Conservation (phyloP, 352 stramenopile species). For the Pythium periplocum region DNA sequence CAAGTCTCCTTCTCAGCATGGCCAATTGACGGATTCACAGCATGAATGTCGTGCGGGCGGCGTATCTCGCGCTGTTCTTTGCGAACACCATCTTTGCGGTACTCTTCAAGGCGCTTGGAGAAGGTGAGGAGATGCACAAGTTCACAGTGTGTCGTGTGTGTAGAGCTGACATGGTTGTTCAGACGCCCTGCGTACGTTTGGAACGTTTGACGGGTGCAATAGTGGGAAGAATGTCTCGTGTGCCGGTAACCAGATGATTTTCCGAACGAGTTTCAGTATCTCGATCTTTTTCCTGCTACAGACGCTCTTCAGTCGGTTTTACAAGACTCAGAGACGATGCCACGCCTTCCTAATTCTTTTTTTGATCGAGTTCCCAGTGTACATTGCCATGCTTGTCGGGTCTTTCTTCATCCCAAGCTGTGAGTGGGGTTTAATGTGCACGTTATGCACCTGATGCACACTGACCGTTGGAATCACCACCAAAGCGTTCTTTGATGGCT, state of each 20-base stretch:
- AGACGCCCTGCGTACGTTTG: constrained; percentile 36
- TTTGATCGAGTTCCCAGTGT: constrained; percentile 38
- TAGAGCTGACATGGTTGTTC: constrained; percentile 1
- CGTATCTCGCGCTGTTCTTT: constrained; percentile 70
- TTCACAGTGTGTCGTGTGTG: background rate
- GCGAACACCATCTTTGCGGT: constrained; percentile 62
- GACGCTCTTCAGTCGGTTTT: constrained; percentile 44
- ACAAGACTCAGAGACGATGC: constrained; percentile 15
- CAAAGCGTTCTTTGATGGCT: constrained; percentile 62
- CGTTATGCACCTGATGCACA: background rate
- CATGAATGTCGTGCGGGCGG: constrained; percentile 34
- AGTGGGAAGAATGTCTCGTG: constrained; percentile 32
- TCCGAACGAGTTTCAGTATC: constrained; percentile 63
- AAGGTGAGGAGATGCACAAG: constrained; percentile 23
- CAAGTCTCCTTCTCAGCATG: no score
- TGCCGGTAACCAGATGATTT: constrained; percentile 65
- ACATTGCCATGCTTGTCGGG: constrained; percentile 44
- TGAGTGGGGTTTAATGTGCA: constrained; percentile 14
- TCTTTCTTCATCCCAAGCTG: constrained; percentile 73
- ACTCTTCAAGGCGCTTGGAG: constrained; percentile 55
- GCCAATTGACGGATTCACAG: background rate
- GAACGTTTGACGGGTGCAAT: constrained; percentile 62
- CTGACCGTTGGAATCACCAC: background rate
- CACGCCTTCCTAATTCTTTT: constrained; percentile 27
- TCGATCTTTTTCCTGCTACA: constrained; percentile 45